These are phyloP conservation scores for Tagetes erecta DNA, from an alignment of 129 eudicot genomes.

Conservation along the genomic window DNA sequence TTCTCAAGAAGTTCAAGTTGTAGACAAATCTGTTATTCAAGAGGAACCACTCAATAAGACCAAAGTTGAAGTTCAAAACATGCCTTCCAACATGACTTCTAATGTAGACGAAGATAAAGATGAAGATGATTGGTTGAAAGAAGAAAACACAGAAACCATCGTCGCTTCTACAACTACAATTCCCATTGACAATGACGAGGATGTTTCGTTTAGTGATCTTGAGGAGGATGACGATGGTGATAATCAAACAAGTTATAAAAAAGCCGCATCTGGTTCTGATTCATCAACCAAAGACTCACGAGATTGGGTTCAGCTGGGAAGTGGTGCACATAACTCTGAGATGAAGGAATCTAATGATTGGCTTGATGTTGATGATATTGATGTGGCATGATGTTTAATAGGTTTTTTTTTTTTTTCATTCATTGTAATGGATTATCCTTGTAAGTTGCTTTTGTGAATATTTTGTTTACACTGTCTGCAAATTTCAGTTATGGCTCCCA, in stretches of 20 bases:
- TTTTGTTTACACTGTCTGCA: constrained; percentile 19
- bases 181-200: constrained; percentile 70
- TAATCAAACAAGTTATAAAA: constrained; percentile 48
- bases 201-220: constrained; percentile 92
- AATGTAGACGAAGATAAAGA: constrained; percentile 35
- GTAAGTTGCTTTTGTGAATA: constrained; percentile 32
- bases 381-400: constrained; percentile 41
- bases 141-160: constrained; percentile 53
- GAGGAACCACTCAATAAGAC: constrained; percentile 32
- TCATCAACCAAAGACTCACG: constrained; percentile 62
- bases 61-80: constrained; percentile 22
- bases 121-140: constrained; percentile 82
- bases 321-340: constrained; percentile 36
- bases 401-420: constrained; percentile 1
- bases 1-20: constrained; percentile 39
- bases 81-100: background rate
- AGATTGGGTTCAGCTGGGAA: constrained; percentile 79
- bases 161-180: constrained; percentile 38
- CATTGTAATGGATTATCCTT: constrained; percentile 23
- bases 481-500: constrained; percentile 14
- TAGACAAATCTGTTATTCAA: constrained; percentile 54
- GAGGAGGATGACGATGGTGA: constrained; percentile 77
- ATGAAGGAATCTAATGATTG: constrained; percentile 69
- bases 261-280: constrained; percentile 40
- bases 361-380: constrained; percentile 86